Base-by-base conservation (phyloP, 805 yeast genomes). In the Myxozyma melibiosi region DNA sequence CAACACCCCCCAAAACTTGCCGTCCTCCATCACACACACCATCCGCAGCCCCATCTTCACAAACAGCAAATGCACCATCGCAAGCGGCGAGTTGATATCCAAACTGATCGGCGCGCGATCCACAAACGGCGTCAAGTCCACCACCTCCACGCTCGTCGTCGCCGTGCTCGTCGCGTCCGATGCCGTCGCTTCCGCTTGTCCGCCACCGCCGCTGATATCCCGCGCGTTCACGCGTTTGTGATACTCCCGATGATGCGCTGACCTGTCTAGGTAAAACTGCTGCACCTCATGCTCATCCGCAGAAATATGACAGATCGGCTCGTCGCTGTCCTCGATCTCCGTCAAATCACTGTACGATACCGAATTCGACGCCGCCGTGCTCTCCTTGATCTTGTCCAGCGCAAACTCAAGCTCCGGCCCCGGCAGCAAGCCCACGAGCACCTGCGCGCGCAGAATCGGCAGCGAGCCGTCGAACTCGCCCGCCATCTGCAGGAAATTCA, bases 381-480 rank as follows among this genome's bases (percentile, higher is more conserved):
- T 33, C 35, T 59, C 63, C 37, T 73, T 68, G 8, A 80, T 62
- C 46, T 72, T 73, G 64, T 82, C 85, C 28, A 82, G 66, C n/a
- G 78, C 77, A 57, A 75, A 73, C 57, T 81, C 84, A 53, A 82
- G 70, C 47, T 79, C 82, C 0, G 83, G 78, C 27, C 77, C 80
- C 31, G 80, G 77, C 4, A 82, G 58, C 4, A 80, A 55, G 0
- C 85, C 85, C 16, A 78, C 75, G 13, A 74, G 63, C 68, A 73
- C 37, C 51, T 66, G 58, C 13, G 67, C 67, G 44, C 72, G 71
- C n/a, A 79, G 65, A 4, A 82, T 67, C 1, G 84, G 80, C 22
- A 82, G 65, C 61, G 82, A 79, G 0, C 84, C 84, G 67, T 82
- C 85, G 22, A 79, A 65, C 46, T 80, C 71, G 2, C 77, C 76